Evolutionary conservation across 768 basidiomycete species (phyloP).

Genomic region (Dioszegia aurantiaca): DNA sequence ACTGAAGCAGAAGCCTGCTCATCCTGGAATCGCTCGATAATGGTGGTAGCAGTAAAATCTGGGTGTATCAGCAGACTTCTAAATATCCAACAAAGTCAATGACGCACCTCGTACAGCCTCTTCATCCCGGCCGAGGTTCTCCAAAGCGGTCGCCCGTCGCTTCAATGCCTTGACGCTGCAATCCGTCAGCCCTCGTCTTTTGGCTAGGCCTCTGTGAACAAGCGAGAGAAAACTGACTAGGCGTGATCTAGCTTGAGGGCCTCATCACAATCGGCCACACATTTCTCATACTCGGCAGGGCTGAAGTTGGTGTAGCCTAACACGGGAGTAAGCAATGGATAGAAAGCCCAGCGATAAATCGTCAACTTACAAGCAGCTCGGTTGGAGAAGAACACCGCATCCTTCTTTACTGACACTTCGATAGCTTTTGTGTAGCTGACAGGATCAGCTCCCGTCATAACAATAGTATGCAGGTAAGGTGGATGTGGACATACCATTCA

Average conservation of each 20-base stretch:
- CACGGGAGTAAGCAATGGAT: neutral
- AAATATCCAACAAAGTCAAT: neutral
- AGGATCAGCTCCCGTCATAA: conserved; percentile 8
- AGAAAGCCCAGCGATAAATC: too few species aligned
- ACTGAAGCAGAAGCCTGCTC: conserved; percentile 72
- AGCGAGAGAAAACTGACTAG: conserved; percentile 56
- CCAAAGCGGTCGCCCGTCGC: conserved; percentile 79
- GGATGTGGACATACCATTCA: conserved; percentile 45
- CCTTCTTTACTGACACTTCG: conserved; percentile 57
- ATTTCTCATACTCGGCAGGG: conserved; percentile 76
- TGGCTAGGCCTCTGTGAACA: too few species aligned
- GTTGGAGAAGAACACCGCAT: conserved; percentile 94
- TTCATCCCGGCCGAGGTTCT: conserved; percentile 68
- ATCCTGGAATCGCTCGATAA: conserved; percentile 88
- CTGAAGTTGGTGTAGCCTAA: conserved; percentile 86
- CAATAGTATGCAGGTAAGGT: neutral
- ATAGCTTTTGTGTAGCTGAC: conserved; percentile 57
- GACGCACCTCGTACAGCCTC: conserved; percentile 76
- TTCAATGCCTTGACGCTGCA: conserved; percentile 68
- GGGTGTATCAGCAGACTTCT: neutral
- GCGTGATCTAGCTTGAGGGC: conserved; percentile 76
- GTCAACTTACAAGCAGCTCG: conserved; percentile 82
- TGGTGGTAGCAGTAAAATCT: conserved; percentile 97
- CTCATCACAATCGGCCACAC: conserved; percentile 81
- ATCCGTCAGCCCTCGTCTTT: neutral